A percentile compares a stretch with the other conserved stretches of the same genome.
phyloP scores from a whole-genome alignment of 164 flowering plant genomes.

The Annona cherimola region DNA sequence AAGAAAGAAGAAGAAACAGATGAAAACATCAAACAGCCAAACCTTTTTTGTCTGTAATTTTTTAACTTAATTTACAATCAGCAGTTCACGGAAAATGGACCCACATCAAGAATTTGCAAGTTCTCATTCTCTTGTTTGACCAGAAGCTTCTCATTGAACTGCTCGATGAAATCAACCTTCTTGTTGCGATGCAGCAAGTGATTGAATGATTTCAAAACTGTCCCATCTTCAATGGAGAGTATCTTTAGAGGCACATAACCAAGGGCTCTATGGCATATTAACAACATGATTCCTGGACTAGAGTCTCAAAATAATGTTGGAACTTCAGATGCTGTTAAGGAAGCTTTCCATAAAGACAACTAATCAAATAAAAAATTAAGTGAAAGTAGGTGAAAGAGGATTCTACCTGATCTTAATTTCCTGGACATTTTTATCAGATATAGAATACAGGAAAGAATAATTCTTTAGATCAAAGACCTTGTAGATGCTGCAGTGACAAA shows the following conservation, averaged over 20 bases:
- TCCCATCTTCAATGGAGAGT: conserved; percentile 28
- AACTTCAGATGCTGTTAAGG: background rate
- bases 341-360: too few relatives aligned
- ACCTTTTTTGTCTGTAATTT: background rate
- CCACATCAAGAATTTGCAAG: conserved; percentile 31
- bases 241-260: conserved; percentile 30
- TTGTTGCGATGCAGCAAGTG: conserved; percentile 30
- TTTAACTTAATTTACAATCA: background rate
- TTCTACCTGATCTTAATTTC: conserved; percentile 25
- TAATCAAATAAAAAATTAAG: too few relatives aligned
- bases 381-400: background rate
- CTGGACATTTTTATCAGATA: conserved; percentile 24
- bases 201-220: conserved; percentile 25
- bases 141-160: background rate
- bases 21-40: background rate
- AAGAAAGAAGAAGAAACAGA: background rate
- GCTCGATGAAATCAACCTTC: conserved; percentile 28
- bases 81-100: background rate
- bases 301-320: background rate
- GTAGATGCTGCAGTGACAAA: conserved; percentile 17
- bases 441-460: conserved; percentile 20
- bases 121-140: conserved; percentile 22
- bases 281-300: conserved; percentile 33
- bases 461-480: conserved; percentile 32
- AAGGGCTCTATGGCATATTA: conserved; percentile 23